These are phyloP conservation scores for Pseudopithomyces maydicus DNA, from an alignment of 2,329 filamentous ascomycete species.

Conservation along the genomic window DNA sequence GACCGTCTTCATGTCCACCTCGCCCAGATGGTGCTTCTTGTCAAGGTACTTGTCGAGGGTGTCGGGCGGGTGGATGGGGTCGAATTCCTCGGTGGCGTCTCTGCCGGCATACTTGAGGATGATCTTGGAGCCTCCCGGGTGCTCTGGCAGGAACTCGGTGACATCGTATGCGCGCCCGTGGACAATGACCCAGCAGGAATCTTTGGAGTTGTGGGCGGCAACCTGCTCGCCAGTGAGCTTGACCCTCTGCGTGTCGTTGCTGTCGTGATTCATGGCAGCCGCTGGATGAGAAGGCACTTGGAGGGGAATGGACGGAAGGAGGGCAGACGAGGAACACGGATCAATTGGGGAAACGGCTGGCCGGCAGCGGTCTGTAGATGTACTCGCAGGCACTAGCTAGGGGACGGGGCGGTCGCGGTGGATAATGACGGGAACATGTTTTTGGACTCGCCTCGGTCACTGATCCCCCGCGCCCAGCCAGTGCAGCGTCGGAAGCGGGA, in stretches of 20 bases:
- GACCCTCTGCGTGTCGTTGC: constrained; percentile 46
- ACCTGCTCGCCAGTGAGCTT: constrained; percentile 56
- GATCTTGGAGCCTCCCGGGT: constrained; percentile 76
- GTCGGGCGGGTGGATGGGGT: constrained; percentile 57
- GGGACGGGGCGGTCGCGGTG: constrained; percentile 16
- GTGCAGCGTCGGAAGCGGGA: constrained; percentile 20
- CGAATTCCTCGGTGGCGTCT: constrained; percentile 55
- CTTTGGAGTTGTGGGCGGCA: constrained; percentile 75
- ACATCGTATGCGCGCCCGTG: constrained; percentile 71
- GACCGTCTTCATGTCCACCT: constrained; percentile 45
- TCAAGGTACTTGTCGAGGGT: constrained; percentile 52
- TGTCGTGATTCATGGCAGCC: constrained; percentile 50
- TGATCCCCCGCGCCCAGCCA: constrained; percentile 33
- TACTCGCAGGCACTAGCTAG: constrained; percentile 31
- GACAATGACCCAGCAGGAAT: constrained; percentile 78
- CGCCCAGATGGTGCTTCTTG: constrained; percentile 47
- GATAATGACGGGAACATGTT: constrained; percentile 35
- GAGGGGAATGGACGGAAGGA: constrained; percentile 7
- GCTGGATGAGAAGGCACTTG: background rate
- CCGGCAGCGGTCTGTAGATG: constrained; percentile 6
- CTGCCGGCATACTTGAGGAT: constrained; percentile 79
- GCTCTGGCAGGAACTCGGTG: constrained; percentile 67
- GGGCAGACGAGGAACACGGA: background rate
- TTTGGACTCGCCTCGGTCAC: constrained; percentile 34
- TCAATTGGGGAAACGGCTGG: background rate